These are phyloP conservation scores for Drechslerella coelobrocha DNA, from an alignment of 2,329 filamentous ascomycete species.

Conservation along the genomic window DNA sequence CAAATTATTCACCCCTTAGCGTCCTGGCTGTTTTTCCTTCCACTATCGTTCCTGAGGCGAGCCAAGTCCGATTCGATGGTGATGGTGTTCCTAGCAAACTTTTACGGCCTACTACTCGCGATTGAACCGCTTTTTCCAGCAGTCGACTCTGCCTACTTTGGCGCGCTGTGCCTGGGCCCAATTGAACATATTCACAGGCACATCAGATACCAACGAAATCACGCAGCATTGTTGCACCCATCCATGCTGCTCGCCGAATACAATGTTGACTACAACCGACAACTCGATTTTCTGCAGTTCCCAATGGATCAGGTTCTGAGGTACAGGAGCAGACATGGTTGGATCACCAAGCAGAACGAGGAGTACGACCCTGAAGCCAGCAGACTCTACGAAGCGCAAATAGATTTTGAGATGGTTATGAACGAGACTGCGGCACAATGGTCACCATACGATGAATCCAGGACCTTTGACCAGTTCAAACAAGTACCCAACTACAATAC, in stretches of 20 bases:
- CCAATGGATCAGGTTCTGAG: slow-evolving; percentile 41
- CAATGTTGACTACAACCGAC: slow-evolving; percentile 43
- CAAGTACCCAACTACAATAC: slow-evolving; percentile 46
- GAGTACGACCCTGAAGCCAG: slow-evolving; percentile 43
- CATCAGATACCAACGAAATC: slow-evolving; percentile 37
- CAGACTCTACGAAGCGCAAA: slow-evolving; percentile 41
- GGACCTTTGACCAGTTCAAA: slow-evolving; percentile 48
- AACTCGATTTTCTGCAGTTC: slow-evolving; percentile 40
- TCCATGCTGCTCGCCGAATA: slow-evolving; percentile 47
- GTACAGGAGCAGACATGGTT: slow-evolving; percentile 43
- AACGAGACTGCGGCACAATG: slow-evolving; percentile 45
- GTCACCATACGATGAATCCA: slow-evolving; percentile 45
- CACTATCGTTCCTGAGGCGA: slow-evolving; percentile 79
- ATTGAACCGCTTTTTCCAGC: slow-evolving; percentile 92
- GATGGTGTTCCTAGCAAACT: slow-evolving; percentile 83
- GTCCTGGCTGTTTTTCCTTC: slow-evolving; percentile 95
- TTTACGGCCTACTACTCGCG: slow-evolving; percentile 85
- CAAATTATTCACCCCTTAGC: slow-evolving; percentile 85
- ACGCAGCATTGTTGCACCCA: slow-evolving; percentile 39
- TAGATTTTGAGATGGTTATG: slow-evolving; percentile 48
- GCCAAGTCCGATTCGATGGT: slow-evolving; percentile 77
- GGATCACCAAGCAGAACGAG: slow-evolving; percentile 33
- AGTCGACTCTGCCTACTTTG: slow-evolving; percentile 86
- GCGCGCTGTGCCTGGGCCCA: slow-evolving; percentile 76
- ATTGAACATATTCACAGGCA: slow-evolving; percentile 78